Conservation (phyloP, 495 filamentous ascomycete species). For the Hyaloscypha finlandica region DNA sequence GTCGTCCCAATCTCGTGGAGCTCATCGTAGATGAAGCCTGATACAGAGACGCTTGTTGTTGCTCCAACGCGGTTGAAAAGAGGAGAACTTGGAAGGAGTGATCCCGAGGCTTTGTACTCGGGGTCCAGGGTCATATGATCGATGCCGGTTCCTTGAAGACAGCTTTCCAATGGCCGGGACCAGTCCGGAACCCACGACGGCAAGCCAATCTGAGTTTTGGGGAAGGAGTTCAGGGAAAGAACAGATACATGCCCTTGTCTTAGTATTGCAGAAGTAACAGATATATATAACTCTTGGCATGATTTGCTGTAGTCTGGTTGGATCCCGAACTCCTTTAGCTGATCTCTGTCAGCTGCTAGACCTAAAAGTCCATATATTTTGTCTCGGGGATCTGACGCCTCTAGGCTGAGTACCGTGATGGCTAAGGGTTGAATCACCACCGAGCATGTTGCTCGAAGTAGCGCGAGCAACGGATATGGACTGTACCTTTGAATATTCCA, state of each 20-base stretch:
- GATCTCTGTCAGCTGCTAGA: conserved; percentile 20
- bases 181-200: neutral
- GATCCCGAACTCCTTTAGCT: conserved; percentile 10
- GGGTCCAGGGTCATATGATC: neutral
- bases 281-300: neutral
- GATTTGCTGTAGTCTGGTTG: conserved; percentile 2
- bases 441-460: neutral
- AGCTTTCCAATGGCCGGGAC: neutral
- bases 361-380: conserved; percentile 32
- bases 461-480: neutral
- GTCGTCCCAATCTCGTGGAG: neutral
- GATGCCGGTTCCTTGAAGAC: neutral
- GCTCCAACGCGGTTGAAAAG: neutral
- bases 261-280: neutral
- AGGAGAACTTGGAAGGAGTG: neutral
- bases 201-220: neutral
- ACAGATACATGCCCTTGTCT: neutral
- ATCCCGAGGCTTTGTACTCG: neutral
- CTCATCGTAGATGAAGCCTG: neutral
- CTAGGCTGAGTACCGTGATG: neutral
- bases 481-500: neutral
- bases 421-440: neutral
- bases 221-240: neutral
- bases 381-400: conserved; percentile 30
- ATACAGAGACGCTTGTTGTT: neutral